phyloP scores from a whole-genome alignment of 208 protist genomes.

The Crithidia bombi region DNA sequence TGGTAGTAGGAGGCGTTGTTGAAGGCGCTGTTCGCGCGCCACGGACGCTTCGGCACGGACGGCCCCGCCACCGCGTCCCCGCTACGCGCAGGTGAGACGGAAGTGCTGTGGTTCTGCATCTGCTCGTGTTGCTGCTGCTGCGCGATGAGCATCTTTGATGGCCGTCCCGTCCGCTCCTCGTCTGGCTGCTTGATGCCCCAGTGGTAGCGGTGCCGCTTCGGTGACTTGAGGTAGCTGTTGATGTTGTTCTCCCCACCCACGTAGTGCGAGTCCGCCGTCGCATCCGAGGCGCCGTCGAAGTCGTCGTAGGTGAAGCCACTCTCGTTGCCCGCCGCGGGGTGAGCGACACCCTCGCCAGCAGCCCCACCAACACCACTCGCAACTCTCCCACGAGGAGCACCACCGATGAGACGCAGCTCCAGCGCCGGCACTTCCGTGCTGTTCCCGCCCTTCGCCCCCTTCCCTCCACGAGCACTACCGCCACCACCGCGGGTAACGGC shows the following conservation, averaged over 20 bases:
- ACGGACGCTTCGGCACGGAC: slow-evolving; percentile 6
- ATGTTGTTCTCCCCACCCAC: slow-evolving; percentile 48
- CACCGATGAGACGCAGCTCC: slow-evolving; percentile 41
- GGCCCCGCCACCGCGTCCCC: background rate
- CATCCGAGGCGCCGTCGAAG: slow-evolving; percentile 5
- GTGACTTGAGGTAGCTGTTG: slow-evolving; percentile 31
- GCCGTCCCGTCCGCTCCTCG: background rate
- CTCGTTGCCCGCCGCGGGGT: background rate
- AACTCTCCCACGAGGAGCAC: slow-evolving; percentile 1
- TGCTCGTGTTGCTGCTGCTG: slow-evolving; percentile 26
- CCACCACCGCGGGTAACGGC: slow-evolving; percentile 2
- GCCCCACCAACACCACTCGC: background rate
- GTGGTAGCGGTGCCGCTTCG: slow-evolving; percentile 12
- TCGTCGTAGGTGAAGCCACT: background rate
- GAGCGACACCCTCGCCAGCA: background rate
- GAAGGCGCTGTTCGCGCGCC: slow-evolving; percentile 1
- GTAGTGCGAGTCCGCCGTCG: slow-evolving; percentile 22
- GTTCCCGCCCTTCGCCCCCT: background rate
- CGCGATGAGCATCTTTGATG: slow-evolving; percentile 18
- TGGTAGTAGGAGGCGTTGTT: slow-evolving; percentile 11
- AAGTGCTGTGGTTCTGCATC: background rate
- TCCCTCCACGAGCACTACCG: background rate
- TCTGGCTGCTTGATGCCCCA: slow-evolving; percentile 19
- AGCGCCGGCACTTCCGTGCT: slow-evolving; percentile 29
- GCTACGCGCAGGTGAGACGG: background rate